Conservation (phyloP, 2,329 filamentous ascomycete genomes). For the Hyphodiscus sp. region DNA sequence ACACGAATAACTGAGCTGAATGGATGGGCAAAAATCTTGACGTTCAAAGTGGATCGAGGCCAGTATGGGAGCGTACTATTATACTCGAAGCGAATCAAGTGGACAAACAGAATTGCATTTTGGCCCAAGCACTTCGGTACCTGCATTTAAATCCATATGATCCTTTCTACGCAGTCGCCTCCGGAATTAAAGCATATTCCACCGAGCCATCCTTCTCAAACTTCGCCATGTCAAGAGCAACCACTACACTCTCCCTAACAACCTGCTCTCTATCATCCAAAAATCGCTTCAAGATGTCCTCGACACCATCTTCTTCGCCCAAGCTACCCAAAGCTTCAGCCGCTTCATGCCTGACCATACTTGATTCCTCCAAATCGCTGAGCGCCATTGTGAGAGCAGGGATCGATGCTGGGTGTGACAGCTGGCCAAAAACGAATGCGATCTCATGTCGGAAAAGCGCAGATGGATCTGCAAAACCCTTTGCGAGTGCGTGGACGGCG, state of each 20-base stretch:
- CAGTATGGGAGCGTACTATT: no score
- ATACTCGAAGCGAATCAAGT: no score
- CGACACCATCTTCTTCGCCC: slow-evolving; percentile 88
- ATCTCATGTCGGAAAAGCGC: slow-evolving; percentile 97
- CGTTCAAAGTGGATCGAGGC: background rate
- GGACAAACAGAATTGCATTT: slow-evolving; percentile 16
- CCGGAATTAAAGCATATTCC: slow-evolving; percentile 88
- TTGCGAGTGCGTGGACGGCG: slow-evolving; percentile 80
- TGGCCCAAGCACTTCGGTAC: slow-evolving; percentile 30
- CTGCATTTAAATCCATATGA: slow-evolving; percentile 16
- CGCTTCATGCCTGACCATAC: slow-evolving; percentile 97
- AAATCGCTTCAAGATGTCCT: slow-evolving; percentile 76
- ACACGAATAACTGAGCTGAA: slow-evolving; percentile 31
- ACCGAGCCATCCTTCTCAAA: slow-evolving; percentile 84
- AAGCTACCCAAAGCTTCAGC: slow-evolving; percentile 93
- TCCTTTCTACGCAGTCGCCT: slow-evolving; percentile 31
- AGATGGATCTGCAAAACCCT: slow-evolving; percentile 77
- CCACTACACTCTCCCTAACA: slow-evolving; percentile 88
- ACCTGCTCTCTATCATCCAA: slow-evolving; percentile 87
- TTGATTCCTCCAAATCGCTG: slow-evolving; percentile 72
- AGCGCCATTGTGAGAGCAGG: slow-evolving; percentile 76
- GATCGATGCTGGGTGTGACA: slow-evolving; percentile 94
- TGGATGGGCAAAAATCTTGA: background rate
- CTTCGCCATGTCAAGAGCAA: slow-evolving; percentile 96
- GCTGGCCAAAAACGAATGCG: slow-evolving; percentile 94